Evolutionary conservation across 208 protist genomes (phyloP).

Genomic region (Phytomonas francai): DNA sequence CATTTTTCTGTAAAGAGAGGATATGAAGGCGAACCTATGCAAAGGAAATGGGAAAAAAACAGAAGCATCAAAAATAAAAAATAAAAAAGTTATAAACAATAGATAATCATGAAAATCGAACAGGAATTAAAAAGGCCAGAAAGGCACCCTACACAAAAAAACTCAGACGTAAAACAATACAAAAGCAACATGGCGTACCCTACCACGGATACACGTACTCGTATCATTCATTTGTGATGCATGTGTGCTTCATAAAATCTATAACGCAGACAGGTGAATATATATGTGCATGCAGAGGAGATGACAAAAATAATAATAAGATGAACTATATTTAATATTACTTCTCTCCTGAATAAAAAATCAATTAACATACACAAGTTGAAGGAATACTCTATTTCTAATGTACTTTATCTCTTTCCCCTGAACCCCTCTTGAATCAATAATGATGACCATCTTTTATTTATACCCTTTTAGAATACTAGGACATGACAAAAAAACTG

Average conservation of each 20-base stretch:
- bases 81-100: neutral
- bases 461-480: neutral
- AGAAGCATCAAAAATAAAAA: neutral
- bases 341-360: neutral
- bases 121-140: neutral
- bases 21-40: too few relatives aligned
- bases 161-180: conserved; percentile 5
- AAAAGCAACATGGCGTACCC: too few relatives aligned
- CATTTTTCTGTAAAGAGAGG: too few relatives aligned
- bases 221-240: too few relatives aligned
- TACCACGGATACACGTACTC: too few relatives aligned
- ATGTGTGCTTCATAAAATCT: too few relatives aligned
- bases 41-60: conserved; percentile 1
- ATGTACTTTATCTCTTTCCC: neutral
- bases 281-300: neutral
- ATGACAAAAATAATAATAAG: neutral
- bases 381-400: neutral
- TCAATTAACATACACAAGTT: neutral
- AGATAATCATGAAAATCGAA: conserved; percentile 6
- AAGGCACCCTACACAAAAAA: neutral
- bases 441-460: neutral
- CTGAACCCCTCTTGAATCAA: neutral
- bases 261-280: too few relatives aligned
- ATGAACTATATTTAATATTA: neutral
- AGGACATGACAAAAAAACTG: neutral